Percentiles rank a stretch among this genome's conserved stretches.
These are phyloP conservation scores for Fusarium buharicum DNA, from an alignment of 2,329 filamentous ascomycete species.

Conservation along the genomic window DNA sequence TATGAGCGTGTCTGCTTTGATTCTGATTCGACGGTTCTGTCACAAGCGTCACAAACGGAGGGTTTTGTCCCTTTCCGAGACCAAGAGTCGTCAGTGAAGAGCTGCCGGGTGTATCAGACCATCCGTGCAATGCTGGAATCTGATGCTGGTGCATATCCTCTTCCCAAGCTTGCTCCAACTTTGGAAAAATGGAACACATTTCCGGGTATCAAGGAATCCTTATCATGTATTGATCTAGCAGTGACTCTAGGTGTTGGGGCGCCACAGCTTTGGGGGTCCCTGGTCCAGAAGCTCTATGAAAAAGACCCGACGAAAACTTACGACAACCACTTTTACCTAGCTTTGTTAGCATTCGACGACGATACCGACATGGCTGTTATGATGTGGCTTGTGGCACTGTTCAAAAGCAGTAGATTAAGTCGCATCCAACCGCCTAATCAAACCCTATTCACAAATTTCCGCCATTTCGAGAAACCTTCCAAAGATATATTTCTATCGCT, in stretches of 20 bases:
- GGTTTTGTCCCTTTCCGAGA: neutral
- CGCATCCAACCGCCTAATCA: conserved; percentile 4
- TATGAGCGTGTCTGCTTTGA: conserved; percentile 30
- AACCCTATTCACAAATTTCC: conserved; percentile 20
- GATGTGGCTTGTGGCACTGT: conserved; percentile 21
- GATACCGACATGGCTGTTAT: conserved; percentile 11
- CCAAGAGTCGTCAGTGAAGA: neutral
- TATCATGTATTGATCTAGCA: neutral
- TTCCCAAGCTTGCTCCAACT: conserved; percentile 1
- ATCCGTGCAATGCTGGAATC: neutral
- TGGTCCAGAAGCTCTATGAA: conserved; percentile 38
- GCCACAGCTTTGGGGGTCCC: conserved; percentile 63
- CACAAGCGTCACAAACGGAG: neutral
- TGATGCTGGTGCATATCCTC: accelerated
- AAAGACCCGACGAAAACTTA: neutral
- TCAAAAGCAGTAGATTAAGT: neutral
- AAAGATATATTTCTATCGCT: neutral
- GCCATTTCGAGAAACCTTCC: neutral
- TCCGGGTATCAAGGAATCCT: neutral
- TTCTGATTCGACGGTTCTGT: conserved; percentile 1
- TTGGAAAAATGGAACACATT: conserved; percentile 8
- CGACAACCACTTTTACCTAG: conserved; percentile 12
- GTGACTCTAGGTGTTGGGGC: conserved; percentile 65
- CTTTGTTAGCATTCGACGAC: conserved; percentile 15
- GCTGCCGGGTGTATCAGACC: conserved; percentile 12